These are phyloP conservation scores for Phialocephala sp. DNA, from an alignment of 2,329 filamentous ascomycete species.

Conservation along the genomic window DNA sequence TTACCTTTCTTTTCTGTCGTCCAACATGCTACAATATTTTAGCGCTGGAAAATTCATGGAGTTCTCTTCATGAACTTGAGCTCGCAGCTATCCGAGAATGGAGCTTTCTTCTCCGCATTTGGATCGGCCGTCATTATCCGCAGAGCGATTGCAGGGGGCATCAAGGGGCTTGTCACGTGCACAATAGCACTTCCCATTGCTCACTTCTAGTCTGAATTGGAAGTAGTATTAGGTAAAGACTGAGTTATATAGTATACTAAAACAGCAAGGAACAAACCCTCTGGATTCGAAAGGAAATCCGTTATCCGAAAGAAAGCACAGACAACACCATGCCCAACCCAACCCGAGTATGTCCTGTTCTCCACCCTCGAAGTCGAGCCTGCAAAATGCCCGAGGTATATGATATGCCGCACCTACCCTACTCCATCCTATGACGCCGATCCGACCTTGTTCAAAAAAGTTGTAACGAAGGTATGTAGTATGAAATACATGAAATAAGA, in stretches of 20 bases:
- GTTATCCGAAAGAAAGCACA: background rate
- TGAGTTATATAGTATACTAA: background rate
- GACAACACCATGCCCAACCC: constrained; percentile 6
- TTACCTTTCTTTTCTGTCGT: background rate
- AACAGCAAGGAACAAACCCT: background rate
- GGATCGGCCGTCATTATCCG: constrained; percentile 18
- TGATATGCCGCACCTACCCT: background rate
- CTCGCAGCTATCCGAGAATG: constrained; percentile 19
- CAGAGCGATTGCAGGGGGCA: background rate
- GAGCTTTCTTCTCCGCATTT: constrained; percentile 19
- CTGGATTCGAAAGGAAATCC: background rate
- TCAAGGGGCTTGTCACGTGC: background rate
- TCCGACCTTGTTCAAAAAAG: background rate
- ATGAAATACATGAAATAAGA: background rate
- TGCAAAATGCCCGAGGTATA: constrained; percentile 8
- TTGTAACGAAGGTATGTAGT: background rate
- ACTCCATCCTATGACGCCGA: background rate
- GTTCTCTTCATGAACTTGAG: background rate
- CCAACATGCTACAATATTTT: background rate
- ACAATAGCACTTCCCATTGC: background rate
- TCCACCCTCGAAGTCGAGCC: constrained; percentile 7
- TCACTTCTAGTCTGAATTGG: background rate
- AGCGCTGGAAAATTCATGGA: constrained; percentile 8
- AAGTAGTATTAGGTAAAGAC: background rate
- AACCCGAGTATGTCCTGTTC: constrained; percentile 2